A percentile compares a stretch with the other conserved stretches of the same genome.
Conservation (phyloP, 2,329 filamentous ascomycete genomes). For the Dothidotthia symphoricarpi region DNA sequence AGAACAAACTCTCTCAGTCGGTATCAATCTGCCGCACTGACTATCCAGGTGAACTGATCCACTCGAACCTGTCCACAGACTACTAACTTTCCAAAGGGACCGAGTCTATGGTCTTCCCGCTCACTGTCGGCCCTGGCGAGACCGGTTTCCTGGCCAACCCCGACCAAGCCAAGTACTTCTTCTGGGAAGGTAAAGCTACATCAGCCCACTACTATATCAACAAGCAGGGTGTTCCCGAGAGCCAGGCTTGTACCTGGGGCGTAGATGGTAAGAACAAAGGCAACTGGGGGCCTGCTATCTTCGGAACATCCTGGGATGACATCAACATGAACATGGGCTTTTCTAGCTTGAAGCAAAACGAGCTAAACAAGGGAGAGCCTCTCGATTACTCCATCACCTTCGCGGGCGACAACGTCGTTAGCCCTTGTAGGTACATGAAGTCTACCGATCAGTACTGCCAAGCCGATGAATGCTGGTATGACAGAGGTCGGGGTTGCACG, state of each 20-base stretch:
- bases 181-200: conserved; percentile 70
- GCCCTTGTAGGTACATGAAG: conserved; percentile 60
- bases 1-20: conserved; percentile 68
- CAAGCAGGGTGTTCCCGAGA: conserved; percentile 65
- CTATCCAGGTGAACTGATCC: conserved; percentile 71
- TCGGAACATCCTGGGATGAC: conserved; percentile 70
- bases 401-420: conserved; percentile 60
- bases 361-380: conserved; percentile 64
- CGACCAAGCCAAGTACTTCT: conserved; percentile 68
- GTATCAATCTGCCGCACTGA: conserved; percentile 89
- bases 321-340: conserved; percentile 57
- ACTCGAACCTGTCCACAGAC: no score
- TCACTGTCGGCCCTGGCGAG: conserved; percentile 60
- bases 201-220: conserved; percentile 98
- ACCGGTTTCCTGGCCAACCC: conserved; percentile 71
- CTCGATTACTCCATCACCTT: conserved; percentile 82
- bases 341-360: conserved; percentile 82
- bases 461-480: conserved; percentile 43
- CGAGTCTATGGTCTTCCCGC: conserved; percentile 81
- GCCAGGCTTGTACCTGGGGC: conserved; percentile 76
- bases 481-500: conserved; percentile 68
- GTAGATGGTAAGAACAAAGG: conserved; percentile 59
- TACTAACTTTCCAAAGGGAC: conserved; percentile 50
- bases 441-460: conserved; percentile 62
- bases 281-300: conserved; percentile 85